Conservation (phyloP, 148 eudicot species). For the Polygonum maritimum region DNA sequence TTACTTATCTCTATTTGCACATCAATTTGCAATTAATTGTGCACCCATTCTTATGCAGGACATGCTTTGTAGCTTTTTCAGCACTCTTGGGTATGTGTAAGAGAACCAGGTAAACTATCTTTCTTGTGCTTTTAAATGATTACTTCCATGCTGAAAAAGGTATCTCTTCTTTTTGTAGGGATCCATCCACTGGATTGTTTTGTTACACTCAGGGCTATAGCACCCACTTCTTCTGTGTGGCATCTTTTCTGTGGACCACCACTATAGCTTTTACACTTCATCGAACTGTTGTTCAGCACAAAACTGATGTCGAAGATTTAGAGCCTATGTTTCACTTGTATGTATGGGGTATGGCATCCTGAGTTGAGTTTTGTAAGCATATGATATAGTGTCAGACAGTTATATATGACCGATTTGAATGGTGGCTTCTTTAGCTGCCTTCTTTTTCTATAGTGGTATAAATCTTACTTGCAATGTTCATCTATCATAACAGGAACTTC, state of each 20-base stretch:
- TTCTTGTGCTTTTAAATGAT: neutral
- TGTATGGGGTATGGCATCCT: slow-evolving; percentile 76
- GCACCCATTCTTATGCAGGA: slow-evolving; percentile 50
- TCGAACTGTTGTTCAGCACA: slow-evolving; percentile 95
- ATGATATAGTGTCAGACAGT: neutral
- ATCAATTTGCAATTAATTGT: neutral
- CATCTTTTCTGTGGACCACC: slow-evolving; percentile 97
- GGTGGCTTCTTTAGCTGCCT: neutral
- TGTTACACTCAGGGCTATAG: slow-evolving; percentile 95
- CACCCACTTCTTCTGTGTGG: slow-evolving; percentile 93
- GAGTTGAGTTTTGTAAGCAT: neutral
- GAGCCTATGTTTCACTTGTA: slow-evolving; percentile 94
- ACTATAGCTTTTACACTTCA: slow-evolving; percentile 95
- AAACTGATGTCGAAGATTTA: slow-evolving; percentile 92
- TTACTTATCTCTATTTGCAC: neutral
- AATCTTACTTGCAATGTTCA: neutral
- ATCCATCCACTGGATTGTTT: slow-evolving; percentile 91
- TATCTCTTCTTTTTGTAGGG: slow-evolving; percentile 41
- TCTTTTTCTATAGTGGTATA: neutral
- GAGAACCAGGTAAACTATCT: slow-evolving; percentile 7
- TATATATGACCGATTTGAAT: neutral
- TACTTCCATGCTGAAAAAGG: neutral
- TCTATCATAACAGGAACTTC: slow-evolving; percentile 64
- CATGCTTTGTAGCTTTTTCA: slow-evolving; percentile 97
- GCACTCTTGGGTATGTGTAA: slow-evolving; percentile 69